These are phyloP conservation scores for Stachybotrys chlorohalonatus DNA, from an alignment of 2,329 filamentous ascomycete genomes.

Conservation along the genomic window DNA sequence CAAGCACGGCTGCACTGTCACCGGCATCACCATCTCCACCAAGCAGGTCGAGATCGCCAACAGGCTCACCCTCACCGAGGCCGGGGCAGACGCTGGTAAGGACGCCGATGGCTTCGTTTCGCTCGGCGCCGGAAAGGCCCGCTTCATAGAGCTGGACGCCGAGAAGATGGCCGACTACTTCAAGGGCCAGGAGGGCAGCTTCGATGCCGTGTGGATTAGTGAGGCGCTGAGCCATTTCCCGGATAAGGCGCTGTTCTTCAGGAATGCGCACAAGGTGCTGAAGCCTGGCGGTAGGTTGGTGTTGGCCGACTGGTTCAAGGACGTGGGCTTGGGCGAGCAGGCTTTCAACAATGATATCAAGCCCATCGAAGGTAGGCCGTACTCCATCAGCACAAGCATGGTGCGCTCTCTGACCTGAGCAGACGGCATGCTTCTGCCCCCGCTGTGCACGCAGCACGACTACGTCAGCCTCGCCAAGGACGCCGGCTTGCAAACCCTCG, in stretches of 20 bases:
- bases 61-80: constrained; percentile 29
- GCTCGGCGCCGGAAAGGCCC: constrained; percentile 36
- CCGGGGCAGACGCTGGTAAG: constrained; percentile 1
- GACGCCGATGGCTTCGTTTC: constrained; percentile 24
- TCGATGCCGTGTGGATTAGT: constrained; percentile 53
- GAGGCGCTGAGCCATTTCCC: constrained; percentile 53
- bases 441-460: constrained; percentile 41
- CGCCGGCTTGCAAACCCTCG: constrained; percentile 36
- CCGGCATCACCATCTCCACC: constrained; percentile 51
- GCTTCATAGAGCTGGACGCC: constrained; percentile 50
- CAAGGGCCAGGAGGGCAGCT: constrained; percentile 23
- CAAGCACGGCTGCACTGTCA: constrained; percentile 41
- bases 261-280: constrained; percentile 39
- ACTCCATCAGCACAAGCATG: background rate
- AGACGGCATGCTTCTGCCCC: constrained; percentile 54
- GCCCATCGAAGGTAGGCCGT: constrained; percentile 42
- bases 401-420: background rate
- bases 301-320: constrained; percentile 54
- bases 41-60: constrained; percentile 50
- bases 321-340: constrained; percentile 32
- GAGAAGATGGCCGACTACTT: constrained; percentile 51
- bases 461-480: constrained; percentile 41
- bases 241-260: constrained; percentile 49
- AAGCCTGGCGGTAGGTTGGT: constrained; percentile 41
- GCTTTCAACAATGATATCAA: constrained; percentile 43